Base-by-base conservation (phyloP, 2,329 filamentous ascomycete genomes). In the Ploettnerulaceae sp. region DNA sequence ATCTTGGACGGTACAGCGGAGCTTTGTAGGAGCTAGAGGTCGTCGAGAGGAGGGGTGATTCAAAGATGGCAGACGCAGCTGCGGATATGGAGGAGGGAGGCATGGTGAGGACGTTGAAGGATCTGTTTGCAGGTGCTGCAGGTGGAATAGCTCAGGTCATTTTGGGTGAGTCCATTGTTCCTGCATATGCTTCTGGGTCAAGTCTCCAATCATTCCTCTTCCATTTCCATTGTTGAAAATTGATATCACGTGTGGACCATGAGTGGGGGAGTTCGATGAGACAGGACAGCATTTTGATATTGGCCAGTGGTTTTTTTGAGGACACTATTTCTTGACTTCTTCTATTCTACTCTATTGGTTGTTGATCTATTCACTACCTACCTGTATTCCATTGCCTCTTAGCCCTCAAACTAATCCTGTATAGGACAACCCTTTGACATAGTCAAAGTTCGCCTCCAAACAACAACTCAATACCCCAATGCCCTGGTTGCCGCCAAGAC, bases 391-490 rank as follows among this genome's bases (percentile, higher is more conserved):
- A n/a, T n/a, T n/a, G n/a, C n/a, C n/a, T 17, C 44, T n/a, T 18
- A 18, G 21, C 24, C 31, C 22, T 18, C 17, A 45, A 3, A 46
- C 55, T 62, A 52, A 62, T n/a, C 54, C 15, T 31, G 18, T 9
- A 14, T 61, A 84, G 80, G 81, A 62, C 81, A 84, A 66, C 81
- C 80, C 49, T 84, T 84, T 65, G 91, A 96, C 74, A 97, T 96
- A 55, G 84, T 98, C 72, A 98, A 98, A 72, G 93, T 98, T 61
- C 87, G 93, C 46, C 77, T 98, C 38, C 93, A 98, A 69, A 98
- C 93, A 12, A 86, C 85, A 44, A 82, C 77, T 17, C 79, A 87
- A 58, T 95, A 96, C 74, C 75, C 79, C 43, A 84, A 80, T 55
- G 93, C 93, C 43, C 69, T 94, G 36, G 76, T 88, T 60, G 88